These are phyloP conservation scores for Incumbomyces delicatus DNA, from an alignment of 2,329 filamentous ascomycete species.

Conservation along the genomic window DNA sequence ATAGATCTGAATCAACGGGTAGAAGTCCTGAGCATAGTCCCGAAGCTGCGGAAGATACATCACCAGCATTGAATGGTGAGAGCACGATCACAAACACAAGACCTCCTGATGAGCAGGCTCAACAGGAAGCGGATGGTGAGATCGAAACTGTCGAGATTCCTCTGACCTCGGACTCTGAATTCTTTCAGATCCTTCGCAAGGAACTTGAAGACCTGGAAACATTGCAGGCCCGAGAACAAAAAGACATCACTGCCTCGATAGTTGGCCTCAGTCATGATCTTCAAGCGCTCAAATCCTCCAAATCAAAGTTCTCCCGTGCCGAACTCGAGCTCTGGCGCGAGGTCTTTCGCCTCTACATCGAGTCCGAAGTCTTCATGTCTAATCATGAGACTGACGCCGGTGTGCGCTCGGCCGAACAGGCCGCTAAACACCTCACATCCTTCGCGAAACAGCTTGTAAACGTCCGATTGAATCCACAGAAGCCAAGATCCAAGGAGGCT, in stretches of 20 bases:
- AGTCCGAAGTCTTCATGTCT: conserved; percentile 74
- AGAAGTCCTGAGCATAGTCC: background rate
- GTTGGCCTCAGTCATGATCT: conserved; percentile 55
- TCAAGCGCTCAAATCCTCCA: conserved; percentile 39
- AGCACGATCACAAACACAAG: background rate
- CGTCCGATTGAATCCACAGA: conserved; percentile 52
- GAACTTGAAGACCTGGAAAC: conserved; percentile 61
- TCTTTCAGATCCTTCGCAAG: conserved; percentile 65
- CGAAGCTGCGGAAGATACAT: background rate
- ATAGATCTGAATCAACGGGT: background rate
- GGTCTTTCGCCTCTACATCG: conserved; percentile 72
- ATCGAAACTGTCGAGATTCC: conserved; percentile 58
- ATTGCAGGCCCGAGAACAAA: conserved; percentile 58
- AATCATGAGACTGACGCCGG: conserved; percentile 63
- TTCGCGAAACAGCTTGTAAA: conserved; percentile 49
- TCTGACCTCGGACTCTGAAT: conserved; percentile 65
- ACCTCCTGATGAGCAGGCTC: background rate
- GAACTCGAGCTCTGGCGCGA: conserved; percentile 69
- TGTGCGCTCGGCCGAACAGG: conserved; percentile 54
- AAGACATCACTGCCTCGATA: conserved; percentile 54
- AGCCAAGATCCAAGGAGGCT: conserved; percentile 53
- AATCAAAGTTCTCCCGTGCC: conserved; percentile 49
- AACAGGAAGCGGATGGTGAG: conserved; percentile 9
- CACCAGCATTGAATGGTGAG: background rate
- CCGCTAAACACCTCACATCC: conserved; percentile 57